Evolutionary conservation across 1,139 yeast species (phyloP), one percentile per base, ranked within the genome.

Genomic region (Diutina neorugosa): DNA sequence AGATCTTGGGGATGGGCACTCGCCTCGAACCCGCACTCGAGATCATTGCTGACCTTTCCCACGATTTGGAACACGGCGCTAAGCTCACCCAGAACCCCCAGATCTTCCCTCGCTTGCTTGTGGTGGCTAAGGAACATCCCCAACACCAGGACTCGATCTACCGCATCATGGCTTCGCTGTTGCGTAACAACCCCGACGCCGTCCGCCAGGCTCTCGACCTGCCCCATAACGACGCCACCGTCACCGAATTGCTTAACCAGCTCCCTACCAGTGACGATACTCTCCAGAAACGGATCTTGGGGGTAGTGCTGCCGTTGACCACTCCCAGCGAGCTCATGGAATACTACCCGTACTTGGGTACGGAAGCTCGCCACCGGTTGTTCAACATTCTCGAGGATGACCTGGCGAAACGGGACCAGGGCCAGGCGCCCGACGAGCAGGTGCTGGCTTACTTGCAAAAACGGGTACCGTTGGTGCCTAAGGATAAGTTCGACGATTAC

Each of bases 121-220:
- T 55, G 6, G 51, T 53, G 9, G 34, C 46, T 11, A 18, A 46
- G 2, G 47, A 21, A 19, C 31, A 20, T 48, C 43, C n/a, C 31
- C 44, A 54, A 20, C 57, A 74, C 9, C 69, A 68, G 53, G 88
- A 84, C 55, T 61, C 73, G 52, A 60, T 74, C 1, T 72, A 77
- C 46, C 67, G 85, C 58, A 69, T 82, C 49, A 69, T 84, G 58
- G 78, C 81, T 0, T 71, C 84, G 8, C 66, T 84, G 3, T 69
- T 88, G 53, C 75, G 96, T 60, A 89, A 89, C 63, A 89, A 89
- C 62, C 82, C 83, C 0, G 78, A 77, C 2, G 91, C 96, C 0
- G 67, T 81, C 14, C 64, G 68, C 9, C 65, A 65, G 47, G 65
- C 57, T 53, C 61, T 62, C 52, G 52, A 52, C 46, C 52, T 58